Percentiles rank a stretch among this genome's conserved stretches.
phyloP scores from a whole-genome alignment of 768 basidiomycete species.

The Auriscalpium orientale region DNA sequence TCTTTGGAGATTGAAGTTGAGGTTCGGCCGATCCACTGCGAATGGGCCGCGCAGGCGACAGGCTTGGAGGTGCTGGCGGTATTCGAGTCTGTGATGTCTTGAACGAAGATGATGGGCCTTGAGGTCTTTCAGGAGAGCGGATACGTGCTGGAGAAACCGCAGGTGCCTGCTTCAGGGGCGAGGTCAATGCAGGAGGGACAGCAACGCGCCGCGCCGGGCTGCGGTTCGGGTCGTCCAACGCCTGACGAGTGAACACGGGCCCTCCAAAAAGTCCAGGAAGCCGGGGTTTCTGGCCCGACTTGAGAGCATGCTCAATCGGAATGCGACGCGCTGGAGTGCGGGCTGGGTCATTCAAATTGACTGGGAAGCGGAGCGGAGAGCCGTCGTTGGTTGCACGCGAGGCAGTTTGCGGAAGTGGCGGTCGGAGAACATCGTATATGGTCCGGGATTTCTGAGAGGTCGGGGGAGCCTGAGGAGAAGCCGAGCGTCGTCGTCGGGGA shows the following conservation, averaged over 20 bases:
- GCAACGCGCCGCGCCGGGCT: slow-evolving; percentile 8
- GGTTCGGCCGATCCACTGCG: slow-evolving; percentile 15
- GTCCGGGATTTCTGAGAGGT: not conserved
- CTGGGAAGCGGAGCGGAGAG: slow-evolving; percentile 9
- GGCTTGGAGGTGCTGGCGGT: too few relatives aligned
- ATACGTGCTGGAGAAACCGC: not conserved
- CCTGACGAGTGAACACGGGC: slow-evolving; percentile 11
- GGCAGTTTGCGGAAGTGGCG: slow-evolving; percentile 9
- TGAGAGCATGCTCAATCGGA: slow-evolving; percentile 6
- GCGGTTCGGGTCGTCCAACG: not conserved
- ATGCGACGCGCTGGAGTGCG: slow-evolving; percentile 14
- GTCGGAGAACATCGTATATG: slow-evolving; percentile 10
- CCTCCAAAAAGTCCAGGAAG: slow-evolving; percentile 6
- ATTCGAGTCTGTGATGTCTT: not conserved
- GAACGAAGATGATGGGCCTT: not conserved
- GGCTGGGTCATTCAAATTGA: slow-evolving; percentile 5
- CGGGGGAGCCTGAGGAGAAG: not conserved
- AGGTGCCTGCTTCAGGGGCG: too few relatives aligned
- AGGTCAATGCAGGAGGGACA: not conserved
- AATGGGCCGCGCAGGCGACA: not conserved
- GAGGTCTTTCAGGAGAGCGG: not conserved
- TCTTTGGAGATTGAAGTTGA: slow-evolving; percentile 3
- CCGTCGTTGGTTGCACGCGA: slow-evolving; percentile 5
- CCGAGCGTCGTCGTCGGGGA: slow-evolving; percentile 4
- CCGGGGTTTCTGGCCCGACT: slow-evolving; percentile 2